These are phyloP conservation scores for Phytophthora gonapodyides DNA, from an alignment of 352 stramenopile species.

Conservation along the genomic window DNA sequence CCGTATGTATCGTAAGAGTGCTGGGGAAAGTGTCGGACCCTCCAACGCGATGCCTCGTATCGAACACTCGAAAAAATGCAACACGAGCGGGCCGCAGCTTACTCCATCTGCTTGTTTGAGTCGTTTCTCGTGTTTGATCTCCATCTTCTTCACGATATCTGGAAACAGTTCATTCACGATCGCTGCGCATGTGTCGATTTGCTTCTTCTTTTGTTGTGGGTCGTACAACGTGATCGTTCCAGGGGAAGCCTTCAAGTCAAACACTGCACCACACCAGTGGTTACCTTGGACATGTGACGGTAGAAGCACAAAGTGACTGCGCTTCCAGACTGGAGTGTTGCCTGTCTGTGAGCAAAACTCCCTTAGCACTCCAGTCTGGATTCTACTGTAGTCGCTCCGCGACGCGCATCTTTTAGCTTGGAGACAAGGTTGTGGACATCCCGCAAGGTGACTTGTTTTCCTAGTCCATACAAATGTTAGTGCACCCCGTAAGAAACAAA, in stretches of 20 bases:
- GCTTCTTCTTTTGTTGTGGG: not conserved
- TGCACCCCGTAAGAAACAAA: not conserved
- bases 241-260: not conserved
- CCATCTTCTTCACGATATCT: not conserved
- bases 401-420: no score
- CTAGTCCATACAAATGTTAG: not conserved
- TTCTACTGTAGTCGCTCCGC: no score
- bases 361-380: no score
- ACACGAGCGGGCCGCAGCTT: not conserved
- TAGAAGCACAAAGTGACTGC: not conserved
- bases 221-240: not conserved
- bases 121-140: not conserved
- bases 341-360: no score
- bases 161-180: not conserved
- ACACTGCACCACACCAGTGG: slow-evolving; percentile 2
- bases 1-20: not conserved
- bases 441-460: not conserved
- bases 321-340: not conserved
- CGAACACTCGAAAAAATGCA: not conserved
- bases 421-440: no score
- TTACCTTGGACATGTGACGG: not conserved
- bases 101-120: no score
- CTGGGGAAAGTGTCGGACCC: not conserved
- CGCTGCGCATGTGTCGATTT: not conserved
- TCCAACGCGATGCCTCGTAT: not conserved